A percentile compares a stretch with the other conserved stretches of the same genome.
These are phyloP conservation scores for Sphaerulina vaccinii DNA, from an alignment of 2,329 filamentous ascomycete species.

Conservation along the genomic window DNA sequence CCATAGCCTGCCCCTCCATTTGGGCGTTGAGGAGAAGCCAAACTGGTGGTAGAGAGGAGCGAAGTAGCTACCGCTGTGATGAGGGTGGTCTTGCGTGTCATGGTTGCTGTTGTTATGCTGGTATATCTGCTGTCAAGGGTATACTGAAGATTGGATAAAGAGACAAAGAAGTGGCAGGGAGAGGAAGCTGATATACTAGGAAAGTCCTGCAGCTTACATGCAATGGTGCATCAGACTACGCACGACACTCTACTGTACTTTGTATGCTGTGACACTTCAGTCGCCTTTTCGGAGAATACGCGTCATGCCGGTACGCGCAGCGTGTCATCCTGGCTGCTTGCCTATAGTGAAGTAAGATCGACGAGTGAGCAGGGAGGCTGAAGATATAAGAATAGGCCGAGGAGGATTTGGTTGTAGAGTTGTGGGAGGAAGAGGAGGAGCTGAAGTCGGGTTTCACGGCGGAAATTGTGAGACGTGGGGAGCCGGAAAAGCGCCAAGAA, in stretches of 20 bases:
- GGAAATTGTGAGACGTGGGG: too few species aligned
- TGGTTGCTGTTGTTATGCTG: conserved; percentile 4
- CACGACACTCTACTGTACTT: not conserved
- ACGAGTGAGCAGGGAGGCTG: not conserved
- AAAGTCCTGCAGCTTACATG: not conserved
- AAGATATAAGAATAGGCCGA: not conserved
- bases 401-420: too few species aligned
- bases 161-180: not conserved
- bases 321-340: not conserved
- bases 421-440: not conserved
- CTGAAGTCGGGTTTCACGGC: conserved; percentile 3
- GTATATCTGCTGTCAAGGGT: not conserved
- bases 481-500: too few species aligned
- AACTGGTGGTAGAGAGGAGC: conserved; percentile 20
- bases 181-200: not conserved
- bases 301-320: conserved; percentile 24
- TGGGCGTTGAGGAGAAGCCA: conserved; percentile 19
- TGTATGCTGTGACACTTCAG: not conserved
- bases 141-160: not conserved
- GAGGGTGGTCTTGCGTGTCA: conserved; percentile 17
- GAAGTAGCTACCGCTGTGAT: conserved; percentile 5
- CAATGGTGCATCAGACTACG: not conserved
- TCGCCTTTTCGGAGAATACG: conserved; percentile 23
- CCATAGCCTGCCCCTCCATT: conserved; percentile 12
- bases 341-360: conserved; percentile 1